These are phyloP conservation scores for Thalassiosira mediterranea DNA, from an alignment of 352 stramenopile species.

Conservation along the genomic window DNA sequence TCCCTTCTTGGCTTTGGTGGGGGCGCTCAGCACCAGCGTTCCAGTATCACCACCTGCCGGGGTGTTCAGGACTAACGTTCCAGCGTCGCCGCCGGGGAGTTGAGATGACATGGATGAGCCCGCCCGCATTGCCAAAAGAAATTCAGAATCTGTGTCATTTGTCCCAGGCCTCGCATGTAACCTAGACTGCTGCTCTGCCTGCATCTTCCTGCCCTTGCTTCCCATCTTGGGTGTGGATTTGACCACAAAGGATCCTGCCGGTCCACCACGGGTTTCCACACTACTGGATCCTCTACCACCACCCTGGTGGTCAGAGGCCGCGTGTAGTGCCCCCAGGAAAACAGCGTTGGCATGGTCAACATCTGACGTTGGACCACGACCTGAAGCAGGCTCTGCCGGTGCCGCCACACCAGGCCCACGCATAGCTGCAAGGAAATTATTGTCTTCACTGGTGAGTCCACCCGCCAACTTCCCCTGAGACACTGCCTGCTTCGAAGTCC, in stretches of 20 bases:
- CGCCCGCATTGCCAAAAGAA: constrained; percentile 38
- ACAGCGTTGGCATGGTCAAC: constrained; percentile 57
- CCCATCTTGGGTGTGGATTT: constrained; percentile 2
- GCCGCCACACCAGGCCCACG: too few species aligned
- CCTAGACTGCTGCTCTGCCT: neutral
- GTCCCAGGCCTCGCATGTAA: neutral
- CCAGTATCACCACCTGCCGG: constrained; percentile 31
- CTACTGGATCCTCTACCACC: constrained; percentile 15
- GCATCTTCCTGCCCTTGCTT: neutral
- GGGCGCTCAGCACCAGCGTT: constrained; percentile 37
- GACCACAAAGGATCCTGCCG: constrained; percentile 28
- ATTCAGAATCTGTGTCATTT: constrained; percentile 35
- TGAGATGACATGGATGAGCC: neutral
- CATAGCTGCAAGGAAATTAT: constrained; percentile 30
- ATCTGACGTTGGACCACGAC: constrained; percentile 1
- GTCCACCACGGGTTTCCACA: neutral
- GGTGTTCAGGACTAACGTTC: constrained; percentile 45
- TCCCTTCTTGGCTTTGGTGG: constrained; percentile 20
- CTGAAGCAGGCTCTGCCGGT: neutral
- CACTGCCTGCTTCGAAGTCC: neutral
- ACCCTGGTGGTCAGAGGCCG: constrained; percentile 12
- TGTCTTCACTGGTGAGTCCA: constrained; percentile 15
- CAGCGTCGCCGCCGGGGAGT: constrained; percentile 23
- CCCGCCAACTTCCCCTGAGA: too few species aligned
- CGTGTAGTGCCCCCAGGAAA: constrained; percentile 58